phyloP scores from a whole-genome alignment of 2,329 filamentous ascomycete species.

The Paecilomyces variotii region DNA sequence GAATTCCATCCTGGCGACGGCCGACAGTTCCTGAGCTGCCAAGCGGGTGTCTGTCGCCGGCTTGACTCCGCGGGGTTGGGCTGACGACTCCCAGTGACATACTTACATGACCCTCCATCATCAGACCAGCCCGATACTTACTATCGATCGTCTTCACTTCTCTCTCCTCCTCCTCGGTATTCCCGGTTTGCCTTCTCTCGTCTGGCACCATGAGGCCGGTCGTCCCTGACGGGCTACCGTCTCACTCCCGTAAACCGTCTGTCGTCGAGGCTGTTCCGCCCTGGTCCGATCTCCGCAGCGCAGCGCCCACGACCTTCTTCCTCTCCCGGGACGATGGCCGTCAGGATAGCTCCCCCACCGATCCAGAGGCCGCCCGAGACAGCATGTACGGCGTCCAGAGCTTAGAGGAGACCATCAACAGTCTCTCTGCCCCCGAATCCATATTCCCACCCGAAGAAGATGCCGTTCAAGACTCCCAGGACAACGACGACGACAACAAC shows the following conservation, averaged over 20 bases:
- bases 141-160: background rate
- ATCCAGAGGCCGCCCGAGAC: conserved; percentile 27
- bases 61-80: background rate
- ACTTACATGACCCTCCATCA: background rate
- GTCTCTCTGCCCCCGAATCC: conserved; percentile 17
- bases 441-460: background rate
- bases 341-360: conserved; percentile 31
- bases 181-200: background rate
- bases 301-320: conserved; percentile 52
- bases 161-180: background rate
- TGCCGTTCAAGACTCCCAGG: background rate
- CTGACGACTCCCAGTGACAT: background rate
- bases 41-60: background rate
- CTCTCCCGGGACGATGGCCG: conserved; percentile 47
- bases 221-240: conserved; percentile 23
- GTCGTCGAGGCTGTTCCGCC: conserved; percentile 22
- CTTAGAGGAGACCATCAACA: conserved; percentile 45
- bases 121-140: background rate
- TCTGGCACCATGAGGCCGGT: conserved; percentile 29
- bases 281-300: conserved; percentile 28
- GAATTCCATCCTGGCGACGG: too few relatives aligned
- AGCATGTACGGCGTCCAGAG: conserved; percentile 52
- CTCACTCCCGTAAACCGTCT: conserved; percentile 29
- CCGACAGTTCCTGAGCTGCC: background rate
- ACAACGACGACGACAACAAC: conserved; percentile 1